phyloP scores from a whole-genome alignment of 371 early-diverging fungal genomes.

The Haplosporangium sp. region DNA sequence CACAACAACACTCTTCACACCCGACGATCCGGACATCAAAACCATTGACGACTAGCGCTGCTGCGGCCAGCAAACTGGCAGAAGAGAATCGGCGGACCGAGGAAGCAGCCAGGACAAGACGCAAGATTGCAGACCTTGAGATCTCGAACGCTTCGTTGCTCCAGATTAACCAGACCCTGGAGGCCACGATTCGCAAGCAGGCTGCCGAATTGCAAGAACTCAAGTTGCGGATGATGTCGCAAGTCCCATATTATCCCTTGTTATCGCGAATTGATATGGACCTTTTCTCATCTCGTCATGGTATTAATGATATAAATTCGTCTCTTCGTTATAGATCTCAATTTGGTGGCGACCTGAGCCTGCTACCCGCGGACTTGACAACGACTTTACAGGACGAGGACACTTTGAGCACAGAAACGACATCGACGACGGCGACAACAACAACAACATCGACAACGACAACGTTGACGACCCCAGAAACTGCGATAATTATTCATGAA shows the following conservation, averaged over 20 bases:
- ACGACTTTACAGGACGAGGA: slow-evolving; percentile 7
- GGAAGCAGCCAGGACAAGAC: slow-evolving; percentile 45
- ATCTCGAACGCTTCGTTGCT: slow-evolving; percentile 61
- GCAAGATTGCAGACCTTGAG: slow-evolving; percentile 65
- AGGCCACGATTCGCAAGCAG: slow-evolving; percentile 59
- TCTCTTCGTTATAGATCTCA: slow-evolving; percentile 19
- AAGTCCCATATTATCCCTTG: no score
- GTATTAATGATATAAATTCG: neutral
- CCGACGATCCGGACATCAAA: slow-evolving; percentile 2
- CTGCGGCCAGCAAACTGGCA: slow-evolving; percentile 31
- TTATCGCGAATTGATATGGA: neutral
- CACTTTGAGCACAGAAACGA: neutral
- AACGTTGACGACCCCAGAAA: no score
- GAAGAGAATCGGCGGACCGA: slow-evolving; percentile 39
- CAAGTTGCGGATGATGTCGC: slow-evolving; percentile 59
- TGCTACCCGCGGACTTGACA: slow-evolving; percentile 6
- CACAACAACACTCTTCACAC: slow-evolving; percentile 8
- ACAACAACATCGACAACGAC: neutral
- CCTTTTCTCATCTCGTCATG: neutral
- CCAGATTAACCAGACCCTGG: slow-evolving; percentile 59
- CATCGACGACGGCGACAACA: neutral
- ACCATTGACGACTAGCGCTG: slow-evolving; percentile 9
- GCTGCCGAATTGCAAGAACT: slow-evolving; percentile 58
- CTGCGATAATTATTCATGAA: slow-evolving; percentile 41
- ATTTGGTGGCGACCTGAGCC: slow-evolving; percentile 27